A percentile compares a stretch with the other conserved stretches of the same genome.
phyloP scores from a whole-genome alignment of 805 yeast species.

The Candida ponderosae region DNA sequence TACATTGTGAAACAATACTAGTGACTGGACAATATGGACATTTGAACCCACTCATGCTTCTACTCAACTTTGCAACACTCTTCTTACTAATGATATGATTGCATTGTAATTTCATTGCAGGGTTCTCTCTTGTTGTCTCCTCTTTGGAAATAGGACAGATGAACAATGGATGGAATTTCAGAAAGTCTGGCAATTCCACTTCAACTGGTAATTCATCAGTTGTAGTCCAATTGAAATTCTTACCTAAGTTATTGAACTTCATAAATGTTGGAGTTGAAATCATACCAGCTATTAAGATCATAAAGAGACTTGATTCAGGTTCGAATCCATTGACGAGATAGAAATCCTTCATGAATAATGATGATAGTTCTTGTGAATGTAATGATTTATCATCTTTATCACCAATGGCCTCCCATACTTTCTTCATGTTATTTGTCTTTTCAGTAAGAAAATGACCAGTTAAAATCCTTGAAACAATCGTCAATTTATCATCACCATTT shows the following conservation, averaged over 20 bases:
- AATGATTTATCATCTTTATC: conserved; percentile 1
- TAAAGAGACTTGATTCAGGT: conserved; percentile 44
- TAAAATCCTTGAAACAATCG: conserved; percentile 36
- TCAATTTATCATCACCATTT: conserved; percentile 25
- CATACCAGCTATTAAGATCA: conserved; percentile 43
- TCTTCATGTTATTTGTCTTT: no score
- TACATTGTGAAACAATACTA: conserved; percentile 32
- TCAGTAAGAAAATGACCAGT: conserved; percentile 25
- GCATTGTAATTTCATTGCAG: conserved; percentile 58
- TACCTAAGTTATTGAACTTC: conserved; percentile 36
- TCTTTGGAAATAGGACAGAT: conserved; percentile 68
- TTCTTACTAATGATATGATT: conserved; percentile 55
- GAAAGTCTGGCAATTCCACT: conserved; percentile 41
- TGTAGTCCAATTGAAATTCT: conserved; percentile 46
- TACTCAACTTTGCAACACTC: conserved; percentile 39
- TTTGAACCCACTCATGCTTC: conserved; percentile 38
- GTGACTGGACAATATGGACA: conserved; percentile 68
- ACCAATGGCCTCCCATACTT: no score
- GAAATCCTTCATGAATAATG: conserved; percentile 38
- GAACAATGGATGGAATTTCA: conserved; percentile 54
- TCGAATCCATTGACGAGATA: conserved; percentile 41
- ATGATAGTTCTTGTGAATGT: conserved; percentile 21
- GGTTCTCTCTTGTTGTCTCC: conserved; percentile 46
- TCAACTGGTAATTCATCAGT: conserved; percentile 57
- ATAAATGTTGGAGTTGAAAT: conserved; percentile 45